These are phyloP conservation scores for Botrytis sinoallii DNA, from an alignment of 2,329 filamentous ascomycete species.

Conservation along the genomic window DNA sequence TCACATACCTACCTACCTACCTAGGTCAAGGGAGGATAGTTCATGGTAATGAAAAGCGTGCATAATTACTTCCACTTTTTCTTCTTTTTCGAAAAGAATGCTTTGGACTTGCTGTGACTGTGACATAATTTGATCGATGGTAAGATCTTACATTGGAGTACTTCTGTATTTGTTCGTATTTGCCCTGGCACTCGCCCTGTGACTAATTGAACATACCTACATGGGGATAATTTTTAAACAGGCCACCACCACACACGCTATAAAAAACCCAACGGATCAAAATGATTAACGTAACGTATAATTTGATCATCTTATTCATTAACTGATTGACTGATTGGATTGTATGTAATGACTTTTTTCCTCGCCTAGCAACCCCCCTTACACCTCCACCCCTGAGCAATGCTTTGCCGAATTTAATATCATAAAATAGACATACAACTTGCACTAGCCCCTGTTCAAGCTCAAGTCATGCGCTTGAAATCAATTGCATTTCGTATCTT, in stretches of 20 bases:
- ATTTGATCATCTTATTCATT: background rate
- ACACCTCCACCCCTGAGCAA: background rate
- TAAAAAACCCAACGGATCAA: background rate
- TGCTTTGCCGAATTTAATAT: background rate
- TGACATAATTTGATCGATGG: background rate
- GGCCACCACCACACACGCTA: background rate
- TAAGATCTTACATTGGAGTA: background rate
- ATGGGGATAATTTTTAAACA: background rate
- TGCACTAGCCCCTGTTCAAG: background rate
- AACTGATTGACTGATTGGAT: background rate
- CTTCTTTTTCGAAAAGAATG: background rate
- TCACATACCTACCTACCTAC: background rate
- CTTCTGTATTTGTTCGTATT: background rate
- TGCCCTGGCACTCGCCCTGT: background rate
- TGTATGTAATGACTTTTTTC: background rate
- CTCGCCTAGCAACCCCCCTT: background rate
- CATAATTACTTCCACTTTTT: background rate
- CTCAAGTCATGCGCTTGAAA: background rate
- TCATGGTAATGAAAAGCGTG: background rate
- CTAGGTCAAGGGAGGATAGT: background rate
- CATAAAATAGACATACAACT: background rate
- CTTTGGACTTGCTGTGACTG: background rate
- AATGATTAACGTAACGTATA: background rate
- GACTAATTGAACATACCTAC: too few relatives aligned
- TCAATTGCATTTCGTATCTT: background rate